phyloP scores from a whole-genome alignment of 306 rosid genomes.

The Inga laurina region DNA sequence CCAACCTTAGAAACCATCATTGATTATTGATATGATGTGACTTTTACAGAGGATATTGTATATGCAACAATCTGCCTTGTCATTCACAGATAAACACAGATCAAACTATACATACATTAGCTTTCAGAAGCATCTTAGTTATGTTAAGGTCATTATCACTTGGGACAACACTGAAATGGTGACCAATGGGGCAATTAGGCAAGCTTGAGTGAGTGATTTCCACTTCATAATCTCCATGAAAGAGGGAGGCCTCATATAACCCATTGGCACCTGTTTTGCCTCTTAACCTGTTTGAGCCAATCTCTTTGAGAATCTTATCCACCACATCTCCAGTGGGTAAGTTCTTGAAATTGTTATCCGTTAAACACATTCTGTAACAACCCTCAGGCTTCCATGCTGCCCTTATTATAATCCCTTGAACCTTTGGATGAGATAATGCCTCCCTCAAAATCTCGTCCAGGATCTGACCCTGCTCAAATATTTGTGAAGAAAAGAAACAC shows the following conservation, averaged over 20 bases:
- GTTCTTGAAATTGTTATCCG: slow-evolving; percentile 13
- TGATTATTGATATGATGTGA: background rate
- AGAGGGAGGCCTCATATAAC: background rate
- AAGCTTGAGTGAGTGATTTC: background rate
- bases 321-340: background rate
- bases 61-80: background rate
- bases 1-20: background rate
- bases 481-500: no score
- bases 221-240: slow-evolving; percentile 5
- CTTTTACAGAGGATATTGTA: background rate
- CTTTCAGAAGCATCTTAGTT: background rate
- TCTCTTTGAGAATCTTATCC: background rate
- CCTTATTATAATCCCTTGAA: slow-evolving; percentile 2
- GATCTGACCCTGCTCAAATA: background rate
- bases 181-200: background rate
- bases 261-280: background rate
- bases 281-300: background rate
- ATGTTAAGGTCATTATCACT: background rate
- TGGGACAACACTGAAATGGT: background rate
- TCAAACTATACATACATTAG: background rate
- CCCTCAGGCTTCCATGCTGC: slow-evolving; percentile 16
- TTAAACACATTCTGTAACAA: slow-evolving; percentile 4
- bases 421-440: slow-evolving; percentile 8
- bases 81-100: background rate
- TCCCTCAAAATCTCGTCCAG: background rate